Conservation (phyloP, 305 asterid species). For the Fraxinus latifolia region DNA sequence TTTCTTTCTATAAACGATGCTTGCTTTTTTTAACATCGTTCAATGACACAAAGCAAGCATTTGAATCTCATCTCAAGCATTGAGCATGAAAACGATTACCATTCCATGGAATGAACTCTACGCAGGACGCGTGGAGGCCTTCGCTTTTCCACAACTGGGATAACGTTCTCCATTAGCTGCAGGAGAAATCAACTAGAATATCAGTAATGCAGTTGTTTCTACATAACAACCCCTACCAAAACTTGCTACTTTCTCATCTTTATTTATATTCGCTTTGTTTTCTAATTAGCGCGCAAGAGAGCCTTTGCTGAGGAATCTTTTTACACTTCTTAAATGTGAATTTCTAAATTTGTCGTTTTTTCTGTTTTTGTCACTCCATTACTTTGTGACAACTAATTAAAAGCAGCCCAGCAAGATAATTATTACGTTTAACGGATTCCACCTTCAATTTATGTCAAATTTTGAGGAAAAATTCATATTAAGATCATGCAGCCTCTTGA, state of each 20-base stretch:
- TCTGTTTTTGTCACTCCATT: background rate
- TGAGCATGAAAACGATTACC: constrained; percentile 34
- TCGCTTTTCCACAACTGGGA: constrained; percentile 71
- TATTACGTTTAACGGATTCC: background rate
- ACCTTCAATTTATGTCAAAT: background rate
- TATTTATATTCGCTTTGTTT: background rate
- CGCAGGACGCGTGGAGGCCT: constrained; percentile 50
- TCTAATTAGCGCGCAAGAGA: background rate
- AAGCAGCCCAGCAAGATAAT: background rate
- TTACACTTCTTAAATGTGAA: background rate
- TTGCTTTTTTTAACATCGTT: constrained; percentile 16
- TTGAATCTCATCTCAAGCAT: constrained; percentile 18
- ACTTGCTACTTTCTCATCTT: background rate
- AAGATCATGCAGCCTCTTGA: background rate
- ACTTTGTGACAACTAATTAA: background rate
- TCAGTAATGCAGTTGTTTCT: constrained; percentile 17
- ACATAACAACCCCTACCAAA: background rate
- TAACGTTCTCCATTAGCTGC: constrained; percentile 82
- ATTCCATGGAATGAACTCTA: constrained; percentile 51
- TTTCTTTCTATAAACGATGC: background rate
- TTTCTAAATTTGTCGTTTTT: background rate
- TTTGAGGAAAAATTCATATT: background rate
- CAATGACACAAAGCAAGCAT: constrained; percentile 23
- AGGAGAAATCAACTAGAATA: constrained; percentile 21
- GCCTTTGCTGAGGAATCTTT: background rate